These are phyloP conservation scores for Asclepias syriaca DNA, from an alignment of 257 asterid species.

Conservation along the genomic window DNA sequence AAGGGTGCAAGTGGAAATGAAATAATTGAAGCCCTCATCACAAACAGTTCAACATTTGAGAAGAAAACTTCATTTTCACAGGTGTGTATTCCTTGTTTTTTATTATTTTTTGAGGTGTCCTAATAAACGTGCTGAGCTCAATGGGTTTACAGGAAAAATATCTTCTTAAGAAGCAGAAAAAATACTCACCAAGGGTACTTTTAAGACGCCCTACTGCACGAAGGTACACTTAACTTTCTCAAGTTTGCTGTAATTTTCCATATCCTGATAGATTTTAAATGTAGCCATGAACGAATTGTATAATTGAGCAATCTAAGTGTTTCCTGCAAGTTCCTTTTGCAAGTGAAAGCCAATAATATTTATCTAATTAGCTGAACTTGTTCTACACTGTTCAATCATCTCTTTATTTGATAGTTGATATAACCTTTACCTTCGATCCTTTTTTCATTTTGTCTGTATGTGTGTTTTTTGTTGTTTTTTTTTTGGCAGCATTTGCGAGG, in stretches of 20 bases:
- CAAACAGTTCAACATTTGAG: conserved; percentile 87
- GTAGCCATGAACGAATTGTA: neutral
- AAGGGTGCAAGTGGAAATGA: conserved; percentile 75
- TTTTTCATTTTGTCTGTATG: conserved; percentile 4
- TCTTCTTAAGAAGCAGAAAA: conserved; percentile 91
- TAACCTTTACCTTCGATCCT: neutral
- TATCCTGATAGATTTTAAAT: neutral
- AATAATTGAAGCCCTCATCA: conserved; percentile 86
- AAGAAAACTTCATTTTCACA: conserved; percentile 94
- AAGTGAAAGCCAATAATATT: neutral
- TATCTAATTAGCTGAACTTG: neutral
- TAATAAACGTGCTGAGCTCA: conserved; percentile 21
- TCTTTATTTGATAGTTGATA: neutral
- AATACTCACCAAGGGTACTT: conserved; percentile 89
- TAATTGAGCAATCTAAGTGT: neutral
- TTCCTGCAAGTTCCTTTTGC: neutral
- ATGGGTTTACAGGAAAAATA: conserved; percentile 70
- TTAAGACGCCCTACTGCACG: conserved; percentile 86
- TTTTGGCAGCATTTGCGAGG: conserved; percentile 75
- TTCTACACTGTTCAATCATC: neutral
- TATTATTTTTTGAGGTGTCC: neutral
- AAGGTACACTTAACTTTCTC: conserved; percentile 41
- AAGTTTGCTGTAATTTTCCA: neutral
- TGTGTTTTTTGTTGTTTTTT: too few species aligned
- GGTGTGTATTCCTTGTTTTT: conserved; percentile 29